Base-by-base conservation (phyloP, 2,329 filamentous ascomycete genomes). In the Sclerotinia spermophila region DNA sequence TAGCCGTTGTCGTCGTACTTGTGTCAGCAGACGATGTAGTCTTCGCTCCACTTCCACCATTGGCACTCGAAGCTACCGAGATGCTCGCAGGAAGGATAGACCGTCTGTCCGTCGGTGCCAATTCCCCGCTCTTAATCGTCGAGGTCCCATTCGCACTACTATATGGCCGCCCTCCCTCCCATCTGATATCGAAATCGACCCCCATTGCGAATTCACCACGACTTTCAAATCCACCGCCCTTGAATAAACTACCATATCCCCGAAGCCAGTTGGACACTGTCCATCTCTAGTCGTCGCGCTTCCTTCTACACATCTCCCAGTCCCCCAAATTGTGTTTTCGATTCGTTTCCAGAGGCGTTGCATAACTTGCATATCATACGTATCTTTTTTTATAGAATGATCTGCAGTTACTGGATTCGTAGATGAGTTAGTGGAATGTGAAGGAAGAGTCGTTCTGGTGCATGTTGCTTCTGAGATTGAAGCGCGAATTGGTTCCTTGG, bases 351-450 rank as follows among this genome's bases (percentile, higher is more conserved):
- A 90, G 35, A 87, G 77, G 33, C 78, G 79, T 8, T 80, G 81
- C 3, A 85, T 81, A 68, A 87, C 79, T 8, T 80, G 81, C 3
- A 85, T 81, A 68, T 87, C 82, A 6, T 82, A 77, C 40, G 86
- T 77, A 78, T 86, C 88, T 2, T 81, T 82, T 77, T 17, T 87
- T 87, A 72, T 85, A 89, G 76, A 84, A 90, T 17, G 90, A 77
- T 5, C 87, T 82, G 74, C 88, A 91, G 73, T 88, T 85, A 0
- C 88, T 86, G 0, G 86, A 83, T 72, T 89, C 84, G 72, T 89
- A 87, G 5, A 86, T 77, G 76, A 90, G 90, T 74, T 91, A 89
- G 30, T 85, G 15, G 87, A 84, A 0, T 81, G 79, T 67, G 78
- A 75, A 48, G 75, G 74, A 68, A 78, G 71, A 17, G 78, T 82